Evolutionary conservation across 495 filamentous ascomycete species (phyloP).

Genomic region (Penicillium bovifimosum): DNA sequence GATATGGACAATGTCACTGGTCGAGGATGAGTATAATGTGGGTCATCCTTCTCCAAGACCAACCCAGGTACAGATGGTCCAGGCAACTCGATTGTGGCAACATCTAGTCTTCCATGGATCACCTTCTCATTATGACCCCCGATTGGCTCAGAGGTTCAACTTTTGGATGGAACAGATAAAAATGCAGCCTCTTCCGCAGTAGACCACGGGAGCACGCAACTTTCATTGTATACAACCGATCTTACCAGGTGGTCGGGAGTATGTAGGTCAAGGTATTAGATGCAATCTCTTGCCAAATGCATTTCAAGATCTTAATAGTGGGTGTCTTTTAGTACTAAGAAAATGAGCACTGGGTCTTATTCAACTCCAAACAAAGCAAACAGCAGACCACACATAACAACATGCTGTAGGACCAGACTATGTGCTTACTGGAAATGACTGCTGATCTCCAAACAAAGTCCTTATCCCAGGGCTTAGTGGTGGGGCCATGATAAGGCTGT

Average conservation of each 20-base stretch:
- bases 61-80: neutral
- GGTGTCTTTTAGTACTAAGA: too few species aligned
- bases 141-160: neutral
- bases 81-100: conserved; percentile 2
- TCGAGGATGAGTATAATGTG: neutral
- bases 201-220: neutral
- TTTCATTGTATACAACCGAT: neutral
- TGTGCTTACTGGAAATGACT: too few species aligned
- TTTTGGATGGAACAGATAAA: neutral
- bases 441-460: too few species aligned
- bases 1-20: conserved; percentile 3
- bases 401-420: too few species aligned
- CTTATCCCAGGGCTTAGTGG: too few species aligned
- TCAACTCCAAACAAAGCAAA: too few species aligned
- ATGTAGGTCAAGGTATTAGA: neutral
- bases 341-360: too few species aligned
- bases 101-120: neutral
- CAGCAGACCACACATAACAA: too few species aligned
- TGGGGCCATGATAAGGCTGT: too few species aligned
- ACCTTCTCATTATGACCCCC: neutral
- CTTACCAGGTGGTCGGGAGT: neutral
- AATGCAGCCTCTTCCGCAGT: neutral
- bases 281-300: too few species aligned
- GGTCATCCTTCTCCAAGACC: neutral
- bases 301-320: too few species aligned